These are phyloP conservation scores for Stenocarpella maydis DNA, from an alignment of 2,329 filamentous ascomycete species.

Conservation along the genomic window DNA sequence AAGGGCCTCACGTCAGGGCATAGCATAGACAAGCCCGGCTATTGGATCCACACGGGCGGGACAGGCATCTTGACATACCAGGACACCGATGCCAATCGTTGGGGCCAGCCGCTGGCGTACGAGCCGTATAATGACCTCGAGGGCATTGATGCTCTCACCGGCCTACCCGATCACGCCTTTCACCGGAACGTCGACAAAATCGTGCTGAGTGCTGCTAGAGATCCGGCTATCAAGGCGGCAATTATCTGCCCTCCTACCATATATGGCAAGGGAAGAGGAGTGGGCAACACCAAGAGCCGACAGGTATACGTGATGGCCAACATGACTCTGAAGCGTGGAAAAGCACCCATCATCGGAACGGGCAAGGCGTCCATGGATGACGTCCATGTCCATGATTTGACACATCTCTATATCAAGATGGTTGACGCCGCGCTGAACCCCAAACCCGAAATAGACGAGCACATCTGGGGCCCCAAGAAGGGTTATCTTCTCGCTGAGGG, in stretches of 20 bases:
- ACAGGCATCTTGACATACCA: slow-evolving; percentile 59
- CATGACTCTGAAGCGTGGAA: slow-evolving; percentile 52
- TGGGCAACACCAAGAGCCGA: slow-evolving; percentile 57
- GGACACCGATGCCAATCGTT: slow-evolving; percentile 47
- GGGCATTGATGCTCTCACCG: slow-evolving; percentile 62
- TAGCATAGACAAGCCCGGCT: slow-evolving; percentile 53
- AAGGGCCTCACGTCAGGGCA: slow-evolving; percentile 55
- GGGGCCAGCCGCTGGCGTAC: slow-evolving; percentile 53
- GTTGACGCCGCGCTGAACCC: slow-evolving; percentile 63
- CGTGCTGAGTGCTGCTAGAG: slow-evolving; percentile 55
- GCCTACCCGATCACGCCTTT: slow-evolving; percentile 62
- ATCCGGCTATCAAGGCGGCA: slow-evolving; percentile 50
- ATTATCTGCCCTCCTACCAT: slow-evolving; percentile 59
- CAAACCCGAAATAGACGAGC: slow-evolving; percentile 61
- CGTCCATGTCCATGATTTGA: slow-evolving; percentile 60
- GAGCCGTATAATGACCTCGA: slow-evolving; percentile 66
- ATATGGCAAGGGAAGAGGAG: slow-evolving; percentile 59
- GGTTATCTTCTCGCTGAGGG: slow-evolving; percentile 75
- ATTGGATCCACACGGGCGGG: slow-evolving; percentile 60
- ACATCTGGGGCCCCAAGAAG: slow-evolving; percentile 67
- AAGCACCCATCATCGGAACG: slow-evolving; percentile 52
- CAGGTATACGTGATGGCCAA: slow-evolving; percentile 56
- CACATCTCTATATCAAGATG: slow-evolving; percentile 52
- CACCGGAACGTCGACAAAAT: slow-evolving; percentile 77
- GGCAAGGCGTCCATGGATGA: slow-evolving; percentile 60